Conservation (phyloP, 2,329 filamentous ascomycete species). For the Aaosphaeria pasadenensis region DNA sequence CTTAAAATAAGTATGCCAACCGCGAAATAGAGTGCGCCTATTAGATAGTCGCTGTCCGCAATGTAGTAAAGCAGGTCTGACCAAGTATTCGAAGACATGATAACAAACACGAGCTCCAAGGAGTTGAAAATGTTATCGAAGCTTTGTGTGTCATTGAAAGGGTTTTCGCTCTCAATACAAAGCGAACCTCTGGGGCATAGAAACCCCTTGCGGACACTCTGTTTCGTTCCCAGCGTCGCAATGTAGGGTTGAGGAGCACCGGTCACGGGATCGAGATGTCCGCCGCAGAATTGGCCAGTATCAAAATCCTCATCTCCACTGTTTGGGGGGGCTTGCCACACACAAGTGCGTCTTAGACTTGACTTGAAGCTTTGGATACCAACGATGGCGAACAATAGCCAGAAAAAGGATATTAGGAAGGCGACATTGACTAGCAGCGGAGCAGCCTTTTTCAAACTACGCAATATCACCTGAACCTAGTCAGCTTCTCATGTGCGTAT, state of each 20-base stretch:
- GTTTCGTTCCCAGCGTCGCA: slow-evolving; percentile 38
- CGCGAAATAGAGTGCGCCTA: slow-evolving; percentile 74
- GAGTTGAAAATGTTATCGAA: slow-evolving; percentile 96
- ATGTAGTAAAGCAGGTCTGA: slow-evolving; percentile 93
- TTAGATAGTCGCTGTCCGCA: slow-evolving; percentile 85
- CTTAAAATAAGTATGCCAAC: slow-evolving; percentile 82
- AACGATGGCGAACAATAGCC: slow-evolving; percentile 94
- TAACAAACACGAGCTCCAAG: slow-evolving; percentile 89
- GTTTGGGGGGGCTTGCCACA: slow-evolving; percentile 50
- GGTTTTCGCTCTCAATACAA: slow-evolving; percentile 76
- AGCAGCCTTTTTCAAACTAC: slow-evolving; percentile 92
- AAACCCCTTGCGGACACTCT: slow-evolving; percentile 68
- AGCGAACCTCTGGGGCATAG: slow-evolving; percentile 80
- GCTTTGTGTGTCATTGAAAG: slow-evolving; percentile 80
- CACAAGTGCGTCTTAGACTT: slow-evolving; percentile 48
- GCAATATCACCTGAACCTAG: slow-evolving; percentile 72
- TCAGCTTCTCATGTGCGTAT: slow-evolving; percentile 3
- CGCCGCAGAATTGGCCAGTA: slow-evolving; percentile 76
- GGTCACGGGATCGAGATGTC: slow-evolving; percentile 59
- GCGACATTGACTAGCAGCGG: slow-evolving; percentile 89
- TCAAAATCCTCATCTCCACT: slow-evolving; percentile 53
- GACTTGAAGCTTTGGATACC: slow-evolving; percentile 87
- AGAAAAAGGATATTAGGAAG: slow-evolving; percentile 94
- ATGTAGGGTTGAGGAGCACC: slow-evolving; percentile 63
- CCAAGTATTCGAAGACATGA: slow-evolving; percentile 98